phyloP scores from a whole-genome alignment of 148 eudicot genomes.

The Fagopyrum homotropicum region DNA sequence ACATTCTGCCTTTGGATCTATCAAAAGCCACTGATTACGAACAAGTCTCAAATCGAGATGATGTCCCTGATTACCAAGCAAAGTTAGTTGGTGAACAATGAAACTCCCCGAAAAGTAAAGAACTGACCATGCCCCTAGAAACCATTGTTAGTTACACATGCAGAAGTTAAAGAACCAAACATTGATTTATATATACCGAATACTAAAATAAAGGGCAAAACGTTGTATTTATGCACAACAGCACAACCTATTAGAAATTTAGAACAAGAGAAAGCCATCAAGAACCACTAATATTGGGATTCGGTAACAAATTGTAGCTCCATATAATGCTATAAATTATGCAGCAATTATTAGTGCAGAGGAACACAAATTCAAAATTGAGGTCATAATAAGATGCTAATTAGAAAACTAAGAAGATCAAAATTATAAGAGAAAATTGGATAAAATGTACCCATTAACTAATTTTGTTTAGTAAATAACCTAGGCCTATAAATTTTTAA shows the following conservation, averaged over 20 bases:
- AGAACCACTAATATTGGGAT: background rate
- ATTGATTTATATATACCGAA: too few species aligned
- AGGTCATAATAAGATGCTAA: background rate
- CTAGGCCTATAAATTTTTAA: too few species aligned
- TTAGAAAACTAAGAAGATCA: background rate
- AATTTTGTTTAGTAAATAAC: too few species aligned
- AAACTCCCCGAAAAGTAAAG: background rate
- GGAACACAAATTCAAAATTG: background rate
- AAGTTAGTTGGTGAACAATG: background rate
- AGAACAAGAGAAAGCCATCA: background rate
- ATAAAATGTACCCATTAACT: too few species aligned
- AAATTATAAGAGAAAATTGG: too few species aligned
- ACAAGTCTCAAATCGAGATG: constrained; percentile 95
- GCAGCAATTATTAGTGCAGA: background rate
- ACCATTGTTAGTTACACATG: background rate
- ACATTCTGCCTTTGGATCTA: constrained; percentile 89
- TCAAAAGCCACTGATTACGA: constrained; percentile 93
- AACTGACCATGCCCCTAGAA: constrained; percentile 2
- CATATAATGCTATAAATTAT: background rate
- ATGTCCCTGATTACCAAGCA: constrained; percentile 62
- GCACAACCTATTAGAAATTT: background rate
- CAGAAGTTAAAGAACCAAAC: background rate
- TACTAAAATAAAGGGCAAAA: too few species aligned
- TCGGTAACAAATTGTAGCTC: background rate
- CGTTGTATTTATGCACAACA: too few species aligned